phyloP scores from a whole-genome alignment of 805 yeast species.

The Lipomyces spencermartinsiae region DNA sequence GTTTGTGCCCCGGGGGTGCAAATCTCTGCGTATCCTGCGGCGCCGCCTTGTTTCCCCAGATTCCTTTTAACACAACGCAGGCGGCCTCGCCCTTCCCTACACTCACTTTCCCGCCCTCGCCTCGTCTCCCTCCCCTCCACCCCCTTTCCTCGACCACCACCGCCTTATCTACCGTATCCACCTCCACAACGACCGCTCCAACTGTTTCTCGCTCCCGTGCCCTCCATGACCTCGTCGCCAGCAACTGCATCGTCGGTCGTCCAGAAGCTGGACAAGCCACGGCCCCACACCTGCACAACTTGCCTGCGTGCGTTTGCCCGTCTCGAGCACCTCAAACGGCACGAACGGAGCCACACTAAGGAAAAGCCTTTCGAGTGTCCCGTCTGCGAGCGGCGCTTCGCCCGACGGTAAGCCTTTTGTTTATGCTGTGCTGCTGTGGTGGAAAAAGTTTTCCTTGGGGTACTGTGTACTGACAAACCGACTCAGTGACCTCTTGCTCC shows the following conservation, averaged over 20 bases:
- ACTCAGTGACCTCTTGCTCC: conserved; percentile 57
- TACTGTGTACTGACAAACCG: not conserved
- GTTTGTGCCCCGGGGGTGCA: not conserved
- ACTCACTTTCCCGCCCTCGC: conserved; percentile 5
- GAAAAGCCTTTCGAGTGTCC: conserved; percentile 97
- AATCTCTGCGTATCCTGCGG: not conserved
- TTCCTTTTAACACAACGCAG: not conserved
- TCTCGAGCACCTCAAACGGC: conserved; percentile 90
- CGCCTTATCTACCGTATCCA: not conserved
- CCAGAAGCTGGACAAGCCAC: conserved; percentile 82
- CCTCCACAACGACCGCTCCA: conserved; percentile 13
- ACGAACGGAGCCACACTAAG: conserved; percentile 91
- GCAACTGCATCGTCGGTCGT: conserved; percentile 15
- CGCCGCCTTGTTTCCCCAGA: not conserved
- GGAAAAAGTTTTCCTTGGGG: no score
- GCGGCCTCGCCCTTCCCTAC: not conserved
- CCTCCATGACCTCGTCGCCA: not conserved
- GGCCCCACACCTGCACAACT: conserved; percentile 88
- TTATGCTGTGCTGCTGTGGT: conserved; percentile 56
- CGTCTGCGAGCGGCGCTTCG: conserved; percentile 94
- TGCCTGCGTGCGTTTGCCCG: conserved; percentile 97
- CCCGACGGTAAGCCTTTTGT: conserved; percentile 59
- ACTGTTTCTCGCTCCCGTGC: conserved; percentile 2
- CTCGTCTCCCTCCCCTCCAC: not conserved
- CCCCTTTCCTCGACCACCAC: conserved; percentile 1